Evolutionary conservation across 306 rosid species (phyloP).

Genomic region (Rubus idaeus): DNA sequence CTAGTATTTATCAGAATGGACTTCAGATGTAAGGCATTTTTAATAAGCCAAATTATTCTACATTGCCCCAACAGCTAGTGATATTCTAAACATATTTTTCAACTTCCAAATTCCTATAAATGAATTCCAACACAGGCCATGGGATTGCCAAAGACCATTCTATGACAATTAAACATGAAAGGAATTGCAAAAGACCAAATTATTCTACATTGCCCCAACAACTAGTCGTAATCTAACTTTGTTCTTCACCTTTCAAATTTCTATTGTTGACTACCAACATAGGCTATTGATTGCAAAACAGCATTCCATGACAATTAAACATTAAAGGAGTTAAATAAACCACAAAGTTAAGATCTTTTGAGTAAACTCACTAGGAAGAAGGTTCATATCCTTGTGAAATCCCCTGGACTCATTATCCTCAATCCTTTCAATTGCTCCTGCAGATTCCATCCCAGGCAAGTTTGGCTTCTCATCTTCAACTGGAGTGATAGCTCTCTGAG

Average conservation of each 20-base stretch:
- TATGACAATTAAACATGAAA: background rate
- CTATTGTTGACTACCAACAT: background rate
- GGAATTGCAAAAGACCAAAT: background rate
- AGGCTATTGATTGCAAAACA: background rate
- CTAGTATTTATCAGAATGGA: background rate
- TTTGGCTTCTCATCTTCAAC: constrained; percentile 65
- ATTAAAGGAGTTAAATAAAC: constrained; percentile 1
- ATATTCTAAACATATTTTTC: background rate
- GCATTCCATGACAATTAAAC: constrained; percentile 4
- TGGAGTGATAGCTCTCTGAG: constrained; percentile 62
- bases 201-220: constrained; percentile 16
- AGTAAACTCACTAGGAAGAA: constrained; percentile 75
- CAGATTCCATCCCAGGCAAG: constrained; percentile 33
- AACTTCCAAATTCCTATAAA: too few relatives aligned
- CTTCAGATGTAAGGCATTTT: background rate
- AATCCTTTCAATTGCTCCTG: constrained; percentile 29
- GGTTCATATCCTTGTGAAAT: constrained; percentile 59
- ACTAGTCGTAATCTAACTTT: background rate
- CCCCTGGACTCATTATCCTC: constrained; percentile 35
- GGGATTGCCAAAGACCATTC: too few relatives aligned
- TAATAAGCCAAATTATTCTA: background rate
- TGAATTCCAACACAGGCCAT: too few relatives aligned
- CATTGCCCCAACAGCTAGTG: constrained; percentile 14
- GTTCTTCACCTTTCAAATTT: constrained; percentile 12
- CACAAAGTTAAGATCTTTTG: background rate